Evolutionary conservation across 2,329 filamentous ascomycete species (phyloP), one percentile per base, ranked within the genome.

Genomic region (Teratosphaeria epicoccoides): DNA sequence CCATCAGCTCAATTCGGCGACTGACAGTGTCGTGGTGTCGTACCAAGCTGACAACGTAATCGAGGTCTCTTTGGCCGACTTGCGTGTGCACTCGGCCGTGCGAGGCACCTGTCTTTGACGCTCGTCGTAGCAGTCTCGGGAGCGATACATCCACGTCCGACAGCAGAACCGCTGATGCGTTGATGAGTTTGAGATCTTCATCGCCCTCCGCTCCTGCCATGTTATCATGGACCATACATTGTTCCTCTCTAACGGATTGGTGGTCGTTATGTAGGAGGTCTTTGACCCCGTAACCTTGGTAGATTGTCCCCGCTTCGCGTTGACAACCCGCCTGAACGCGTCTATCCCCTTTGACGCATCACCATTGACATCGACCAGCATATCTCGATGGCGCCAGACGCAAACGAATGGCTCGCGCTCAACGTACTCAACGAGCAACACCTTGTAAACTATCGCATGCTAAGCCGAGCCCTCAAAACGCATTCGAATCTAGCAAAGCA

Each of bases 401-500:
- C 87, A 64, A 82, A 76, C 58, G 83, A 82, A 52, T 91, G 82
- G 62, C 78, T 95, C 6, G 85, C 86, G 4, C 81, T 83, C 60
- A 81, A 84, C 63, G 78, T 95, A 52, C 76, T 95, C 57, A 84
- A 82, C 52, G 87, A 95, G 64, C 81, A 83, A 58, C 81, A 81
- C 57, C 78, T 84, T 56, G 87, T 95, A 63, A 95, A 87, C 48
- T 97, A 96, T 73, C 84, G 89, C 48, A 75, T 85, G 47, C 72
- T 98, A 55, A 93, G 89, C 69, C 81, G 91, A 63, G 85, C 84
- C 37, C 71, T 96, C 50, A 85, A 88, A 63, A 78, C 95, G 44
- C 86, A 96, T 67, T 84, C 87, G 67, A 93, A 94, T 65, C 75
- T 79, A 43, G 93, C 93, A 11, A 98, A 98, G 70, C 95, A 85